Base-by-base conservation (phyloP, 768 basidiomycete genomes). In the Amanita pallidorosea region DNA sequence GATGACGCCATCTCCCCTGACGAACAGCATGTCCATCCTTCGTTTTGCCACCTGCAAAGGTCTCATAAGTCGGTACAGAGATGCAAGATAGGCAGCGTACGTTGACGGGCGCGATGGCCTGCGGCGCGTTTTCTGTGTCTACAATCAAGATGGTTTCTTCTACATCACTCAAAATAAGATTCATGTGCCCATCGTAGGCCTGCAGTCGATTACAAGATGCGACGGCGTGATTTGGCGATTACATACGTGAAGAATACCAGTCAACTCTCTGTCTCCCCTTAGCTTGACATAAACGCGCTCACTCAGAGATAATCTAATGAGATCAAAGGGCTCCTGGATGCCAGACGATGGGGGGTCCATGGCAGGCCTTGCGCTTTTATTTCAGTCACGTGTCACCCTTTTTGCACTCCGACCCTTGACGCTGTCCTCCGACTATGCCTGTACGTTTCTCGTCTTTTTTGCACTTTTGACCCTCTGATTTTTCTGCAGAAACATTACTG, bases 161-260 rank as follows among this genome's bases (percentile, higher is more conserved):
- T 13, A 97, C 96, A 62, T 97, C 90, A 60, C 90, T 93, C 59
- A 99, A 75, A 55, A 99, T 96, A 59, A 99, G 75, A 66, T 99
- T 98, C 96, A 98, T 98, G 67, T 98, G 96, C n/a, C 94, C 96
- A 70, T 99, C 96, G 61, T 98, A 98, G 18, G 96, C 96, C 96
- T 99, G 60, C 11, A 57, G 54, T 23, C 56, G 22, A 52, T 54
- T 25, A 55, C 36, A 36, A 55, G 42, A 49, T 41, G n/a, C 5
- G 49, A 53, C 23, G 18, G 40, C 37, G 41, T 37, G 33, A 49
- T 45, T 53, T 50, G 41, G 34, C 52, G 54, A 51, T 44, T 6
- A 65, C 88, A 44, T 61, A 95, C 96, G 70, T 99, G 95, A 42
- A 99, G 71, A 56, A 95, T 81, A 8, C 95, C 95, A 3, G 85